Conservation (phyloP, 441 rosid species). For the Breynia disticha region DNA sequence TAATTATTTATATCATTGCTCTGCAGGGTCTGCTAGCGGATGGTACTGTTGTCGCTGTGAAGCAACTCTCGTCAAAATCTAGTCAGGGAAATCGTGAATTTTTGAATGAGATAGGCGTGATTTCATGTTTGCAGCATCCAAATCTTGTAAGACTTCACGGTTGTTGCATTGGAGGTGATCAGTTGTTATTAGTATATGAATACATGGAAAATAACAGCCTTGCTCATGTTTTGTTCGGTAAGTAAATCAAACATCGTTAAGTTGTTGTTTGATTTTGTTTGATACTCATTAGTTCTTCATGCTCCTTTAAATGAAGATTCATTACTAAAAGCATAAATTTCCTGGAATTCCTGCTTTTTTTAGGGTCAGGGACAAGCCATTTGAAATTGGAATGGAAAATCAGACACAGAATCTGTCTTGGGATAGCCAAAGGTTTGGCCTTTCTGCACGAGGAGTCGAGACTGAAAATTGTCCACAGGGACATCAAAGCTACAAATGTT, state of each 20-base stretch:
- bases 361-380: conserved; percentile 23
- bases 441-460: conserved; percentile 74
- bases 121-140: conserved; percentile 53
- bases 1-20: not conserved
- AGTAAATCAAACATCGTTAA: conserved; percentile 7
- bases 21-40: conserved; percentile 52
- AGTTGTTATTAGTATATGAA: conserved; percentile 45
- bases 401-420: conserved; percentile 49
- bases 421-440: conserved; percentile 59
- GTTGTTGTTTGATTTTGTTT: too few relatives aligned
- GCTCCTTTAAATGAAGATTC: too few relatives aligned
- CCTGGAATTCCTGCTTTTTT: not conserved
- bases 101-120: conserved; percentile 71
- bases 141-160: conserved; percentile 53
- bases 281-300: too few relatives aligned
- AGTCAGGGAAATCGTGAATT: conserved; percentile 66
- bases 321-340: too few relatives aligned
- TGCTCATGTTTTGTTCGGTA: conserved; percentile 43
- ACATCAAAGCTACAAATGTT: conserved; percentile 76
- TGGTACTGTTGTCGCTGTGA: conserved; percentile 67
- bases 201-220: conserved; percentile 55
- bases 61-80: conserved; percentile 63
- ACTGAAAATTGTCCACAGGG: conserved; percentile 68
- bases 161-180: conserved; percentile 47
- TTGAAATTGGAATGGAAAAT: conserved; percentile 67